phyloP scores from a whole-genome alignment of 1,139 yeast species.

The Spathaspora sp. region DNA sequence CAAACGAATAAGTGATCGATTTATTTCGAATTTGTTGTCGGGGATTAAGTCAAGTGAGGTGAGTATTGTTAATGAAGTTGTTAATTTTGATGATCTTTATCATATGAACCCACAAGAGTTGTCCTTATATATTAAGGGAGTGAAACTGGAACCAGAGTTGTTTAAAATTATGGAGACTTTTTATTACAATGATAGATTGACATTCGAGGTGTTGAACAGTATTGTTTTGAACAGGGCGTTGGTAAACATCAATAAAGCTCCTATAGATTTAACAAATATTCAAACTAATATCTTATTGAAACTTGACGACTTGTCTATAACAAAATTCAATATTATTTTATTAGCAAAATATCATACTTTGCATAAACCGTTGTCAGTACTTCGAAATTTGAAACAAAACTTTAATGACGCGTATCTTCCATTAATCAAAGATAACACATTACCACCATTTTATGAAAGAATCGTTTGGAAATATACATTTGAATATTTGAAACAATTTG shows the following conservation, averaged over 20 bases:
- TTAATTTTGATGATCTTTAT: conserved; percentile 13
- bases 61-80: conserved; percentile 9
- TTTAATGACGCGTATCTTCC: conserved; percentile 28
- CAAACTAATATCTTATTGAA: conserved; percentile 13
- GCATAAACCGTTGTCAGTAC: conserved; percentile 30
- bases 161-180: conserved; percentile 28
- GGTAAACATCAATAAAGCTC: conserved; percentile 21
- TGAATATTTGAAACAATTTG: conserved; percentile 28
- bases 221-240: conserved; percentile 31
- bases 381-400: conserved; percentile 30
- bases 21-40: conserved; percentile 20
- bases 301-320: conserved; percentile 16
- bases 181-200: conserved; percentile 27
- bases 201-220: conserved; percentile 25
- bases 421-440: conserved; percentile 20
- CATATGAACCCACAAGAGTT: conserved; percentile 21
- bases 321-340: conserved; percentile 27
- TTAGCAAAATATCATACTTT: conserved; percentile 38
- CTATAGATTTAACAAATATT: conserved; percentile 13
- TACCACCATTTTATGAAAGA: conserved; percentile 42
- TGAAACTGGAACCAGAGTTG: conserved; percentile 25
- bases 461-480: conserved; percentile 44
- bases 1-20: conserved; percentile 13
- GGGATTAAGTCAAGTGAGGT: conserved; percentile 20
- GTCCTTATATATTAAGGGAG: conserved; percentile 20